phyloP scores from a whole-genome alignment of 1,139 yeast species.

The Geotrichum histeridarum region DNA sequence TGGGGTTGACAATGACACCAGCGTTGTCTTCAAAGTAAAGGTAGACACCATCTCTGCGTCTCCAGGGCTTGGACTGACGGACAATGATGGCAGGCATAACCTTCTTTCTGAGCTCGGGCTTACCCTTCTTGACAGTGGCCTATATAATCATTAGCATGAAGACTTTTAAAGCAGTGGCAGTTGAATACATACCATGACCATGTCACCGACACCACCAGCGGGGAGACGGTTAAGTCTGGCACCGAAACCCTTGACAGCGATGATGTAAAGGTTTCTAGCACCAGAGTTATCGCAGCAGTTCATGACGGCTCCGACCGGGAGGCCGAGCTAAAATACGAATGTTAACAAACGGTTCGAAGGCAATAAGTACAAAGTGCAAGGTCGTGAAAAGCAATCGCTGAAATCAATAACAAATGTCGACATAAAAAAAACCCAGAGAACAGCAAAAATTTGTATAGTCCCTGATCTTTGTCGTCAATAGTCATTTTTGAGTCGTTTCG shows the following conservation, averaged over 20 bases:
- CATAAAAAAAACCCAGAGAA: too few relatives aligned
- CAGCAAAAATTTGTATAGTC: too few relatives aligned
- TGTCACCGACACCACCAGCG: conserved; percentile 99
- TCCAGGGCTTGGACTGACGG: conserved; percentile 99
- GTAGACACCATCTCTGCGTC: conserved; percentile 99
- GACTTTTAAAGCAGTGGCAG: too few relatives aligned
- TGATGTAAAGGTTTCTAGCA: conserved; percentile 98
- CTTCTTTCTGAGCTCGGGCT: conserved; percentile 99
- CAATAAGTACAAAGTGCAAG: neutral
- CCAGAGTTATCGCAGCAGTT: conserved; percentile 99
- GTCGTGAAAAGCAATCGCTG: neutral
- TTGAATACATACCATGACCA: conserved; percentile 63
- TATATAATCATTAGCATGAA: conserved; percentile 3
- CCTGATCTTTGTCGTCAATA: too few relatives aligned
- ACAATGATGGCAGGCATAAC: conserved; percentile 99
- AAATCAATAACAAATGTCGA: neutral
- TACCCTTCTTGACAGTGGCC: conserved; percentile 99
- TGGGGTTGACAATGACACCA: conserved; percentile 99
- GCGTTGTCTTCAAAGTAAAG: conserved; percentile 99
- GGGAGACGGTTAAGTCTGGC: conserved; percentile 99
- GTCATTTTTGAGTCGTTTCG: too few relatives aligned
- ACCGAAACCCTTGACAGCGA: conserved; percentile 99
- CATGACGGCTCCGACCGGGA: conserved; percentile 99
- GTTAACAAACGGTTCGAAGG: neutral
- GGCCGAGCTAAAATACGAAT: conserved; percentile 60